Percentiles rank a stretch among this genome's conserved stretches.
Evolutionary conservation across 129 eudicot genomes (phyloP).

Genomic region (Saposhnikovia divaricata): DNA sequence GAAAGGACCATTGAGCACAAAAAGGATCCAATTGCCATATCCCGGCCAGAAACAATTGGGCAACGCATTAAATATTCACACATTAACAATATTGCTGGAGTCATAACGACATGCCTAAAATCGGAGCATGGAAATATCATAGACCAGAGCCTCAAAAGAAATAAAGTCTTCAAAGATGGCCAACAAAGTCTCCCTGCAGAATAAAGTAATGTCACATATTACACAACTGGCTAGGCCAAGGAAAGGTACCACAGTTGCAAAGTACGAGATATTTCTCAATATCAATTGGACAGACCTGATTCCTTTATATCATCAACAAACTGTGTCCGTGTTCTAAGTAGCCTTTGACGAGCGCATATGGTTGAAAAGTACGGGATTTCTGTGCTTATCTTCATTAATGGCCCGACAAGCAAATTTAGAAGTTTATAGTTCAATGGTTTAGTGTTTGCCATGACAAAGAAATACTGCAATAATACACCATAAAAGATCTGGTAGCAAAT

Average conservation of each 20-base stretch:
- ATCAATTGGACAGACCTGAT: conserved; percentile 39
- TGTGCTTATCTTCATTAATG: conserved; percentile 89
- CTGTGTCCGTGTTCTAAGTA: conserved; percentile 58
- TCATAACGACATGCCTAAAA: conserved; percentile 93
- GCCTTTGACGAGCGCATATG: conserved; percentile 87
- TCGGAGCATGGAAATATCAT: conserved; percentile 98
- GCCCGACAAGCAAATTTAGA: conserved; percentile 77
- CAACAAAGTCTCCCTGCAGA: conserved; percentile 76
- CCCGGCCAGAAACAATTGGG: conserved; percentile 72
- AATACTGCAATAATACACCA: conserved; percentile 84
- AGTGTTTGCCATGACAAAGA: conserved; percentile 72
- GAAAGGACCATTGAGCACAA: conserved; percentile 81
- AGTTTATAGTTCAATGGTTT: conserved; percentile 67
- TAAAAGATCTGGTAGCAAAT: conserved; percentile 63
- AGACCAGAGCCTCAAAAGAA: conserved; percentile 91
- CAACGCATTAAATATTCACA: conserved; percentile 94
- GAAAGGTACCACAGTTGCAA: neutral
- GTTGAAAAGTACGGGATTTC: conserved; percentile 93
- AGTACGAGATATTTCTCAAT: neutral
- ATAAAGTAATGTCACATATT: neutral
- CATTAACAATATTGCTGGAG: conserved; percentile 79
- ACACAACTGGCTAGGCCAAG: neutral
- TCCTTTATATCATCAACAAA: conserved; percentile 61
- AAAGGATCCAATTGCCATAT: conserved; percentile 77
- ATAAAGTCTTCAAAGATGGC: conserved; percentile 81